phyloP scores from a whole-genome alignment of 129 eudicot species.

The Ambrosia artemisiifolia region DNA sequence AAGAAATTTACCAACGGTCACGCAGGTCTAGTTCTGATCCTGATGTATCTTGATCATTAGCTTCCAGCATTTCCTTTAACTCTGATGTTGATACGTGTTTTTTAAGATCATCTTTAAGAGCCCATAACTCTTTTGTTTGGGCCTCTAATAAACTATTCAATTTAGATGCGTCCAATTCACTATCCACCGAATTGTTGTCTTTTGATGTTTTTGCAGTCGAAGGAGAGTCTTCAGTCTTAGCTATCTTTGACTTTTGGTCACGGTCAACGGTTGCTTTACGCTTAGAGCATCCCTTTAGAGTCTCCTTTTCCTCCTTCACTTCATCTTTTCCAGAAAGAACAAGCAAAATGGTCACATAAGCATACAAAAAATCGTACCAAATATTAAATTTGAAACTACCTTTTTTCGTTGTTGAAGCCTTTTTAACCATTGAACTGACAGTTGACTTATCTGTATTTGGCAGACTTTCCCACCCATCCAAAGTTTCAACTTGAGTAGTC shows the following conservation, averaged over 20 bases:
- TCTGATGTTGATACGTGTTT: conserved; percentile 59
- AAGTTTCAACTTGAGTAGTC: conserved; percentile 45
- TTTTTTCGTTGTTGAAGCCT: conserved; percentile 41
- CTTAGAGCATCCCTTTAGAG: conserved; percentile 49
- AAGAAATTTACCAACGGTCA: conserved; percentile 68
- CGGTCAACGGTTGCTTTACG: conserved; percentile 54
- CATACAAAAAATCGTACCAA: neutral
- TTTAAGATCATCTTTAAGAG: conserved; percentile 80
- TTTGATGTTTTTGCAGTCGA: conserved; percentile 25
- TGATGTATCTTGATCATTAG: conserved; percentile 63
- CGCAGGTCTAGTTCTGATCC: conserved; percentile 88
- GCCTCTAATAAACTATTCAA: conserved; percentile 63
- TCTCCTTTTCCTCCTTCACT: conserved; percentile 42
- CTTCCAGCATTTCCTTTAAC: conserved; percentile 75
- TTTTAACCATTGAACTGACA: conserved; percentile 41
- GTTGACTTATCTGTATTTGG: conserved; percentile 55
- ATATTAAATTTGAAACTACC: conserved; percentile 30
- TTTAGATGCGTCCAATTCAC: conserved; percentile 30
- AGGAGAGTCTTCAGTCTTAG: conserved; percentile 49
- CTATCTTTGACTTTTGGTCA: conserved; percentile 50
- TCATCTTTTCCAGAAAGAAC: conserved; percentile 38
- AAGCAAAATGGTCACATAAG: conserved; percentile 7
- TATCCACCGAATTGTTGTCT: conserved; percentile 19
- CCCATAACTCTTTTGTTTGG: conserved; percentile 78
- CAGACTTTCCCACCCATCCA: conserved; percentile 74